Evolutionary conservation across 1,284 basidiomycete species (phyloP).

Genomic region (Trichosporon sp.): DNA sequence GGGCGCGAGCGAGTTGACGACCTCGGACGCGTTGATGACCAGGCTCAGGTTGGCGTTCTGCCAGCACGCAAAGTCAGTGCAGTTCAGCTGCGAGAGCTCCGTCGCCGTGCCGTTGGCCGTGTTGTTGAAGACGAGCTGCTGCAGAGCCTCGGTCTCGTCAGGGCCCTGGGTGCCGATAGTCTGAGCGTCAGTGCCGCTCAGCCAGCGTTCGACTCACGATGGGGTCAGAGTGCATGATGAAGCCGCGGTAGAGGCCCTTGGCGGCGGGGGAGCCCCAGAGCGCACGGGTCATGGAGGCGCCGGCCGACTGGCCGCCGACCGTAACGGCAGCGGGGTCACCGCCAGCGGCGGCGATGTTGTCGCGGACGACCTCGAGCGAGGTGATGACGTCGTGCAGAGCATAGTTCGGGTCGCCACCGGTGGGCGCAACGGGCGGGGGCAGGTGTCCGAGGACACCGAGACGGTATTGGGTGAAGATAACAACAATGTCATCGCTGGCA

Average conservation of each 20-base stretch:
- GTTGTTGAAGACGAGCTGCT: slow-evolving; percentile 55
- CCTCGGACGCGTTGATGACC: slow-evolving; percentile 56
- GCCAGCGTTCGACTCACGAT: slow-evolving; percentile 56
- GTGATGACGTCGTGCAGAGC: slow-evolving; percentile 71
- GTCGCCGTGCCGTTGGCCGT: slow-evolving; percentile 24
- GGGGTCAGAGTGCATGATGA: slow-evolving; percentile 77
- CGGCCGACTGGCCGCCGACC: slow-evolving; percentile 82
- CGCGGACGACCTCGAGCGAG: slow-evolving; percentile 52
- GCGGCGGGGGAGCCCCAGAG: slow-evolving; percentile 65
- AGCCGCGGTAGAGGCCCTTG: slow-evolving; percentile 62
- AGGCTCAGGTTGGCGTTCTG: slow-evolving; percentile 54
- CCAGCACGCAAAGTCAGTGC: slow-evolving; percentile 53
- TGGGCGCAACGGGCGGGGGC: slow-evolving; percentile 52
- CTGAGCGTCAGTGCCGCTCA: too few relatives aligned
- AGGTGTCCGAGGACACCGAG: slow-evolving; percentile 60
- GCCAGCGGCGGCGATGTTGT: slow-evolving; percentile 57
- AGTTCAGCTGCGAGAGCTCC: slow-evolving; percentile 37
- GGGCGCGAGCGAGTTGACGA: slow-evolving; percentile 50
- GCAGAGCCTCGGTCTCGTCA: slow-evolving; percentile 57
- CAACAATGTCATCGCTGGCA: slow-evolving; percentile 65
- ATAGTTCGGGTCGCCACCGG: slow-evolving; percentile 61
- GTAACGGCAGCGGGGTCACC: slow-evolving; percentile 64
- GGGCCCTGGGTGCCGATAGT: slow-evolving; percentile 48
- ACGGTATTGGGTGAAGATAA: slow-evolving; percentile 67
- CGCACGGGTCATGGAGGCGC: slow-evolving; percentile 72